phyloP scores from a whole-genome alignment of 805 yeast species.

The Pichia phayaonensis region DNA sequence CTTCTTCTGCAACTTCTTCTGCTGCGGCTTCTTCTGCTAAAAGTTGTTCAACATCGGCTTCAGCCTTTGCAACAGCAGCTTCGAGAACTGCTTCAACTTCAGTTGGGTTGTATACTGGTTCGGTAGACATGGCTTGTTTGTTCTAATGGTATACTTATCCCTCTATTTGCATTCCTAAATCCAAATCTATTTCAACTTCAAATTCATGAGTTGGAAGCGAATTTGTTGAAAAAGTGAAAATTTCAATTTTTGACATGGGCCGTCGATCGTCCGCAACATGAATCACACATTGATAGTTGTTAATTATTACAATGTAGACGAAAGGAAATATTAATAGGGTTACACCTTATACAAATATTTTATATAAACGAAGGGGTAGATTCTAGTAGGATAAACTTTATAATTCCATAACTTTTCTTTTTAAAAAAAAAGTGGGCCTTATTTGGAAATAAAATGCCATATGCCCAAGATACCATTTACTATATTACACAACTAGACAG shows the following conservation, averaged over 20 bases:
- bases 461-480: no score
- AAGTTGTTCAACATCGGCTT: conserved; percentile 5
- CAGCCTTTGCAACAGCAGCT: conserved; percentile 7
- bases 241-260: neutral
- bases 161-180: neutral
- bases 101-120: conserved; percentile 21
- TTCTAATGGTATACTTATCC: neutral
- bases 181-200: no score
- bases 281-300: no score
- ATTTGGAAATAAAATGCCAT: no score
- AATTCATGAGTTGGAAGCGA: neutral
- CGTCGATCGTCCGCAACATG: neutral
- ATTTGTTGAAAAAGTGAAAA: neutral
- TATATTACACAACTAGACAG: conserved; percentile 54
- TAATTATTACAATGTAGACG: no score
- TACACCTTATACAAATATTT: no score
- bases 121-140: conserved; percentile 30
- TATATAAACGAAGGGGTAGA: no score
- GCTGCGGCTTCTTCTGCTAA: conserved; percentile 12
- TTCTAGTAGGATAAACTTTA: no score
- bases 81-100: conserved; percentile 10
- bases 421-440: no score
- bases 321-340: no score
- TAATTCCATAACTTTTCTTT: no score
- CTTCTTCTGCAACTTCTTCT: conserved; percentile 5